Conservation (phyloP, 352 stramenopile genomes). For the Phytophthora tentaculata region DNA sequence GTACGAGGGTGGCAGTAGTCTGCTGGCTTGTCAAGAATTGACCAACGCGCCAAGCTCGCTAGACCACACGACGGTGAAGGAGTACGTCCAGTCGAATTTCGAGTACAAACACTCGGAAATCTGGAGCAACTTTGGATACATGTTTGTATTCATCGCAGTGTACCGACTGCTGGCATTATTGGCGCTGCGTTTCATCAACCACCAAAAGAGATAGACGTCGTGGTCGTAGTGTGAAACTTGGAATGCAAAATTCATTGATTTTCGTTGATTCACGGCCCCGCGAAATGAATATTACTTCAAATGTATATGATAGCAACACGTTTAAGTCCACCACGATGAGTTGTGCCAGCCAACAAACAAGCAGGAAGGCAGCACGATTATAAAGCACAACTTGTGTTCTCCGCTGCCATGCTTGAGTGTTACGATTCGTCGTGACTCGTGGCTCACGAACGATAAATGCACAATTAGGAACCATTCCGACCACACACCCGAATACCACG, state of each 20-base stretch:
- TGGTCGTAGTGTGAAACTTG: neutral
- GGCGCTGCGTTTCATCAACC: conserved; percentile 33
- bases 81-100: conserved; percentile 36
- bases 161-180: conserved; percentile 20
- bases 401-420: no score
- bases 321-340: neutral
- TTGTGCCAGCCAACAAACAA: no score
- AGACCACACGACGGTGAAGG: conserved; percentile 29
- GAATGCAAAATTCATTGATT: neutral
- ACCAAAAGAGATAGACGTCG: conserved; percentile 5
- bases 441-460: no score
- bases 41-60: conserved; percentile 6
- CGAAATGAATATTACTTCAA: neutral
- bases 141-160: conserved; percentile 32
- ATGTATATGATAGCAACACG: no score
- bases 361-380: no score
- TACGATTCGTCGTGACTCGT: no score
- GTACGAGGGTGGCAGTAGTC: conserved; percentile 5
- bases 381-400: no score
- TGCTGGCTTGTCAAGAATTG: conserved; percentile 14
- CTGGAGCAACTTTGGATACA: conserved; percentile 35
- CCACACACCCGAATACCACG: no score
- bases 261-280: neutral
- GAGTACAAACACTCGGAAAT: conserved; percentile 34
- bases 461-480: no score